A percentile compares a stretch with the other conserved stretches of the same genome.
phyloP scores from a whole-genome alignment of 495 filamentous ascomycete species.

The Chaetomidium leptoderma region DNA sequence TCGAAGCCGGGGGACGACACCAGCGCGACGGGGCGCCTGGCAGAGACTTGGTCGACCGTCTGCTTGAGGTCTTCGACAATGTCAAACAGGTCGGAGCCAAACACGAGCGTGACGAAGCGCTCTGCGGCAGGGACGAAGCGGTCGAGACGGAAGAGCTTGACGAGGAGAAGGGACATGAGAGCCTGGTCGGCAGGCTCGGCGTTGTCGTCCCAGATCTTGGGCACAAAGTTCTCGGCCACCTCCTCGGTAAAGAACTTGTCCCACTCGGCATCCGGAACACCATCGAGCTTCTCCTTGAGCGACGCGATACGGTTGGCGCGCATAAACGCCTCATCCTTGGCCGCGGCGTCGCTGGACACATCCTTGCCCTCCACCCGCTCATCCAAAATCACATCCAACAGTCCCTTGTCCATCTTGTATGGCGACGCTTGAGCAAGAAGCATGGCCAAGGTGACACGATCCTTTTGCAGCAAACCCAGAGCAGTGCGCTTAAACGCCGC shows the following conservation, averaged over 20 bases:
- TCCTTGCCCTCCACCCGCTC: conserved; percentile 70
- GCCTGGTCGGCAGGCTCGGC: conserved; percentile 65
- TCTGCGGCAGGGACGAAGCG: conserved; percentile 90
- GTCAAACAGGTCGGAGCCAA: conserved; percentile 79
- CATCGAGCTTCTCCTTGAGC: conserved; percentile 68
- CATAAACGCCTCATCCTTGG: conserved; percentile 63
- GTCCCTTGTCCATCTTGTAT: conserved; percentile 83
- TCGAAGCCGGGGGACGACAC: conserved; percentile 96
- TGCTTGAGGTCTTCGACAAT: conserved; percentile 77
- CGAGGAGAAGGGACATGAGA: conserved; percentile 77
- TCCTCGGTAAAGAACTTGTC: conserved; percentile 78
- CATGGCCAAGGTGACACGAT: conserved; percentile 91
- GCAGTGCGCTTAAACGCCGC: conserved; percentile 91
- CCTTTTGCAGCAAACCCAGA: conserved; percentile 86
- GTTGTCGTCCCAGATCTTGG: conserved; percentile 65
- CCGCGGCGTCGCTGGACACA: conserved; percentile 62
- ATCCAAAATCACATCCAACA: conserved; percentile 85
- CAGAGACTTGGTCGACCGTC: conserved; percentile 76
- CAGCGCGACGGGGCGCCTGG: conserved; percentile 81
- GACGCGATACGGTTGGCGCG: conserved; percentile 62
- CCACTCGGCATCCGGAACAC: conserved; percentile 62
- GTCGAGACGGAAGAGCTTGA: conserved; percentile 94
- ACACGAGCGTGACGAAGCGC: conserved; percentile 81
- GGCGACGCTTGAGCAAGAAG: conserved; percentile 91
- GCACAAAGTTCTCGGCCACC: conserved; percentile 82